A percentile compares a stretch with the other conserved stretches of the same genome.
phyloP scores from a whole-genome alignment of 2,329 filamentous ascomycete genomes.

The Verticillium longisporum region DNA sequence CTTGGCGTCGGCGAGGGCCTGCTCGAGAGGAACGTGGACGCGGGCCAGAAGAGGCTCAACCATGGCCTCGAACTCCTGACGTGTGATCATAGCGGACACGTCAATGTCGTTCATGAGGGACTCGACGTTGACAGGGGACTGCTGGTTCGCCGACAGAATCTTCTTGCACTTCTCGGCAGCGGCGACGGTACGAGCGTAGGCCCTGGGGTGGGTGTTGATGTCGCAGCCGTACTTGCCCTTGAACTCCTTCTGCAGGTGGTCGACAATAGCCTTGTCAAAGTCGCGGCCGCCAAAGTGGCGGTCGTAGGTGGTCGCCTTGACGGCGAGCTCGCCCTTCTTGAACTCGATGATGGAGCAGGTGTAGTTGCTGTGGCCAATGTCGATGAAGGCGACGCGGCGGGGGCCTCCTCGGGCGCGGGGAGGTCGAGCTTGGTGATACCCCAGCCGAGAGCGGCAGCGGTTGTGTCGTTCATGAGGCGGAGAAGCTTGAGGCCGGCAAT shows the following conservation, averaged over 20 bases:
- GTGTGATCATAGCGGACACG: conserved; percentile 80
- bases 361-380: conserved; percentile 96
- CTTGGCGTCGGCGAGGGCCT: conserved; percentile 90
- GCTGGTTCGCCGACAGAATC: conserved; percentile 90
- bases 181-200: conserved; percentile 75
- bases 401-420: conserved; percentile 82
- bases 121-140: conserved; percentile 91
- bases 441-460: conserved; percentile 89
- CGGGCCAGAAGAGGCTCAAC: conserved; percentile 76
- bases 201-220: conserved; percentile 85
- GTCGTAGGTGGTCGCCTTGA: conserved; percentile 89
- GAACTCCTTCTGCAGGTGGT: conserved; percentile 94
- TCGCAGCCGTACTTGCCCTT: conserved; percentile 97
- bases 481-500: conserved; percentile 90
- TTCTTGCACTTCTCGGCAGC: conserved; percentile 98
- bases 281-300: conserved; percentile 95
- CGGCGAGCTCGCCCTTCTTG: conserved; percentile 89
- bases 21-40: conserved; percentile 69
- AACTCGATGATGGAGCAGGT: conserved; percentile 93
- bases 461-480: conserved; percentile 95
- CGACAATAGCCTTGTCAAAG: conserved; percentile 90
- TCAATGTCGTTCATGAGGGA: conserved; percentile 98
- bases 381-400: conserved; percentile 82
- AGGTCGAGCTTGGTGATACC: conserved; percentile 98
- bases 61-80: conserved; percentile 89